A percentile compares a stretch with the other conserved stretches of the same genome.
These are phyloP conservation scores for Tolypocladium ovalisporum DNA, from an alignment of 2,329 filamentous ascomycete species.

Conservation along the genomic window DNA sequence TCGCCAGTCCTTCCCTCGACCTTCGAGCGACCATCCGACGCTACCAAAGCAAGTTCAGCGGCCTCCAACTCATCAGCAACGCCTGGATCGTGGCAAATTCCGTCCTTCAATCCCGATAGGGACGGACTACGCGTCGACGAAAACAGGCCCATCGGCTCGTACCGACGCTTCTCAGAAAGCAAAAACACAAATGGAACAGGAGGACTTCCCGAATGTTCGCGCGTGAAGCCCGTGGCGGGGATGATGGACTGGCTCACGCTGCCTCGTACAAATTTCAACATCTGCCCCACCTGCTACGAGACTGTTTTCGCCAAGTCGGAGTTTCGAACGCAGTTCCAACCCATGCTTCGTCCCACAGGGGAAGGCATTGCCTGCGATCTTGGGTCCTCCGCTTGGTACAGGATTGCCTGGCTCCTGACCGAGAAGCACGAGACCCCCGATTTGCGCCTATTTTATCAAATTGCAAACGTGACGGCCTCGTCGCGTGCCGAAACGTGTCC, in stretches of 20 bases:
- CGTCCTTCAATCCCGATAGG: constrained; percentile 30
- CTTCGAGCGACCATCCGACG: background rate
- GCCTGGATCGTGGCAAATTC: constrained; percentile 32
- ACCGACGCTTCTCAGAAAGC: constrained; percentile 42
- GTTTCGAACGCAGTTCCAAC: constrained; percentile 54
- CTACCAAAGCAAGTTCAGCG: background rate
- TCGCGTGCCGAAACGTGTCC: constrained; percentile 45
- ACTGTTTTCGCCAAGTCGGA: constrained; percentile 57
- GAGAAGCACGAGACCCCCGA: constrained; percentile 57
- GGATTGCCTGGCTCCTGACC: constrained; percentile 73
- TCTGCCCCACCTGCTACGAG: constrained; percentile 73
- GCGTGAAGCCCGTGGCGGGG: constrained; percentile 49
- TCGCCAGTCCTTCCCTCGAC: background rate
- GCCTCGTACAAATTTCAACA: constrained; percentile 59
- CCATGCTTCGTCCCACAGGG: constrained; percentile 44
- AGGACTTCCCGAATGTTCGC: constrained; percentile 57
- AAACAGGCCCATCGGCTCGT: constrained; percentile 33
- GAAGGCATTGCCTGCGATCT: constrained; percentile 64
- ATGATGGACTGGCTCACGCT: constrained; percentile 75
- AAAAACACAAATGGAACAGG: constrained; percentile 8
- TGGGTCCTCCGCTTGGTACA: constrained; percentile 66
- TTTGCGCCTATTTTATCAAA: constrained; percentile 56
- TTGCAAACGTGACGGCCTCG: constrained; percentile 47
- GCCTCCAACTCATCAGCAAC: constrained; percentile 5
- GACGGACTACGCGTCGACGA: constrained; percentile 23